phyloP scores from a whole-genome alignment of 192 early-diverging fungal genomes.

The Backusella sp. region DNA sequence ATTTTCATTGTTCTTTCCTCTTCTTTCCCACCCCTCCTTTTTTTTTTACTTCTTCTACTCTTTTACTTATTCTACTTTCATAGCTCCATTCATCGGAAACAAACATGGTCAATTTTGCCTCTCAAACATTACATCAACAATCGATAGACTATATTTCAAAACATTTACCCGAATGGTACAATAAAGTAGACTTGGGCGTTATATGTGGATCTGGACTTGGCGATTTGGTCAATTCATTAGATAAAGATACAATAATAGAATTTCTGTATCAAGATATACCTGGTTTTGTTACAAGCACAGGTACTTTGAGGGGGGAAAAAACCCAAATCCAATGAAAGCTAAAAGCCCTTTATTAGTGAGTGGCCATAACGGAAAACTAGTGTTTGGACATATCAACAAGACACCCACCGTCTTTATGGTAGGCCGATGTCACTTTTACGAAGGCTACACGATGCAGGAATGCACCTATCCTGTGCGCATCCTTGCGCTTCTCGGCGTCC shows the following conservation, averaged over 20 bases:
- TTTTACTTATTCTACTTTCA: not conserved
- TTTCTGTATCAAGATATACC: constrained; percentile 83
- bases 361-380: constrained; percentile 78
- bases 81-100: not conserved
- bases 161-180: constrained; percentile 23
- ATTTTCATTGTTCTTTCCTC: not conserved
- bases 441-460: constrained; percentile 78
- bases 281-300: constrained; percentile 77
- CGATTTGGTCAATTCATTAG: constrained; percentile 68
- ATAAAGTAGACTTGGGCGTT: constrained; percentile 66
- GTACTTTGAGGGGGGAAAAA: constrained; percentile 29
- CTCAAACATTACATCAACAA: not conserved
- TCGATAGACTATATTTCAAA: constrained; percentile 3
- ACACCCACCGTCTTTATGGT: constrained; percentile 79
- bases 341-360: constrained; percentile 33
- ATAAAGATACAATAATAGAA: constrained; percentile 49
- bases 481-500: constrained; percentile 77
- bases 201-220: constrained; percentile 85
- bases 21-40: not conserved
- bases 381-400: constrained; percentile 75
- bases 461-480: constrained; percentile 88
- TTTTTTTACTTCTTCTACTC: not conserved
- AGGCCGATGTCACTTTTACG: constrained; percentile 88
- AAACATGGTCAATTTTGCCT: not conserved
- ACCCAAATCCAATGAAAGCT: constrained; percentile 3